Base-by-base conservation (phyloP, 805 yeast species). In the Ogataea minuta region DNA sequence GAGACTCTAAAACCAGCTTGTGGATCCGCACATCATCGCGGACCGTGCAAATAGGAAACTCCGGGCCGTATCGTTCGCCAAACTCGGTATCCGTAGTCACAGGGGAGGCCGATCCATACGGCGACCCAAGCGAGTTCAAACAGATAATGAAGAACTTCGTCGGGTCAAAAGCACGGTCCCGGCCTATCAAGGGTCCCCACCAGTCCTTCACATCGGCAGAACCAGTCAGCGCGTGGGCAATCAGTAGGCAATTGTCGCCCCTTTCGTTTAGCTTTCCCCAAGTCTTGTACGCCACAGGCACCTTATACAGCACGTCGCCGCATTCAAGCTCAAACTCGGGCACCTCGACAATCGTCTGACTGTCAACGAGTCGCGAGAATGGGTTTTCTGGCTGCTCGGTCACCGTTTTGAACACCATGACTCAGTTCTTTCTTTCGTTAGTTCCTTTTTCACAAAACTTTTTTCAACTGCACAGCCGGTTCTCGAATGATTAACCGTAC, bases 151-250 rank as follows among this genome's bases (percentile, higher is more conserved):
- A 87, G 60, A 82, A 93, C 48, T 84, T 74, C 0, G 89, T 70
- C 0, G 97, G 95, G 63, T 93, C 99, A 62, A 93, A 88, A 1
- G 98, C 95, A 42, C 81, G 76, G 10, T 79, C 84, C 4, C 79
- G 76, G 0, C 98, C 99, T 20, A 93, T 66, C 16, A 93, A 63
- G 0, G 98, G 97, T 0, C 98, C 97, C 99, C 99, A 93, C 99
- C 99, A 93, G 56, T 93, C 99, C 27, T 84, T 74, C 12, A 91
- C 96, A 59, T 93, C 98, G 0, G 96, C 76, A 0, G 96, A 88
- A 0, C 99, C 99, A 0, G 98, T 89, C 39, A 93, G 69, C 0
- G 99, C 98, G 67, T 93, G 99, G 53, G 96, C 85, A 10, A 93
- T 85, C n/a, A 93, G 78, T 70, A 93, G 68, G 43, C 82, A 89